Evolutionary conservation across 2,329 filamentous ascomycete species (phyloP), one percentile per base, ranked within the genome.

Genomic region (Scedosporium aurantiacum): DNA sequence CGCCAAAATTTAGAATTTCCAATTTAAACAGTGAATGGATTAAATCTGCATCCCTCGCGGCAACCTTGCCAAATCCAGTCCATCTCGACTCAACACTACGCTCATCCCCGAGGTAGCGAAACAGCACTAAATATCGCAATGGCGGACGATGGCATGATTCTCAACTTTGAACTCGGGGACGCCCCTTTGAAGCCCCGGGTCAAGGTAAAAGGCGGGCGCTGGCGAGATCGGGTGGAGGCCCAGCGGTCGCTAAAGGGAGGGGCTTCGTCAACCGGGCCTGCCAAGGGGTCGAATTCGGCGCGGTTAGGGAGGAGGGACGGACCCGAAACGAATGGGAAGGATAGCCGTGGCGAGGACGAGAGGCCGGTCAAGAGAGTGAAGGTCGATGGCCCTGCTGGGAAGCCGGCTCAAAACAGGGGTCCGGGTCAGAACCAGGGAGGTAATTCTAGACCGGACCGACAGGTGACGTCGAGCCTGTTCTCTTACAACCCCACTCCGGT

Each of bases 141-240:
- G 92, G 90, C 90, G 59, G 92, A 97, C 78, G 90, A 96, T 85
- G 91, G 91, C 67, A 89, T 99, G 84, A 82, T 97, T 62, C 79
- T 97, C 71, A 97, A 97, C 69, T 97, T 97, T 72, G 86, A 91
- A 68, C 78, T 96, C 62, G 82, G 84, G 28, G 85, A 90, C 63
- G 82, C 78, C 18, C 82, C 88, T 12, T 72, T 90, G 60, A 81
- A 86, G 63, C 78, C 82, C 5, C 76, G 82, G 60, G 77, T 82
- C 63, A 85, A 80, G 66, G 90, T 95, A 73, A 94, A 89, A 71
- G 94, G 94, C 67, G 94, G 94, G n/a, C 84, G 85, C 68, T 99
- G 94, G 94, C 88, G 89, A 70, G 92, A 96, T 71, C 84, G 94
- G 64, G 81, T 93, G 63, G 87, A 85, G 61, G 91, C 91, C 18